Percentiles rank a stretch among this genome's conserved stretches.
Evolutionary conservation across 2,329 filamentous ascomycete genomes (phyloP).

Genomic region (Rhynchosporium agropyri): DNA sequence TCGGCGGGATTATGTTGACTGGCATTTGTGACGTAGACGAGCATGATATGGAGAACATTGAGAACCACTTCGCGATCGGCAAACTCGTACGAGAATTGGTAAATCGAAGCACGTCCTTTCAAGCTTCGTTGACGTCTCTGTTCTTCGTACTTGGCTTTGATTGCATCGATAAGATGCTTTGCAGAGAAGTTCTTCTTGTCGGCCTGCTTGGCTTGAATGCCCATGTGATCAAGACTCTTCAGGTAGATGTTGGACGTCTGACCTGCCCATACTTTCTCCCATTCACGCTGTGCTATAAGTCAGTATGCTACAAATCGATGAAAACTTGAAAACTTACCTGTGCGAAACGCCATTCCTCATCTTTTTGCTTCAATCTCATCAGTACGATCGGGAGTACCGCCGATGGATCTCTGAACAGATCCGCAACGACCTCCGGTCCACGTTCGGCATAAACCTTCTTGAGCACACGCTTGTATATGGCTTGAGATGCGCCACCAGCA

Average conservation of each 20-base stretch:
- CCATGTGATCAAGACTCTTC: constrained; percentile 96
- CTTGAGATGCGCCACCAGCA: constrained; percentile 89
- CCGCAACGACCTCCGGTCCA: constrained; percentile 81
- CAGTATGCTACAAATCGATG: constrained; percentile 15
- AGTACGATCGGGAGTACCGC: constrained; percentile 87
- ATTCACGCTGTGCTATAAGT: constrained; percentile 68
- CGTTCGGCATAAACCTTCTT: constrained; percentile 97
- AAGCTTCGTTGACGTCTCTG: constrained; percentile 72
- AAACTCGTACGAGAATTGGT: constrained; percentile 78
- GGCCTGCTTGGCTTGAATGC: constrained; percentile 80
- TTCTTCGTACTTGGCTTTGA: constrained; percentile 92
- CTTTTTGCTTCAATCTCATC: constrained; percentile 88
- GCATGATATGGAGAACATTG: constrained; percentile 63
- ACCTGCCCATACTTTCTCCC: constrained; percentile 98
- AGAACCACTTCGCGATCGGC: constrained; percentile 69
- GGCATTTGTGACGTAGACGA: constrained; percentile 67
- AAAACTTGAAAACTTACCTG: constrained; percentile 50
- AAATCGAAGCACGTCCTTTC: constrained; percentile 62
- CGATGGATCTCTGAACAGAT: constrained; percentile 83
- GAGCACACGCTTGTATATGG: constrained; percentile 94
- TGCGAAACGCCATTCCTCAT: constrained; percentile 96
- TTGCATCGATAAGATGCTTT: constrained; percentile 86
- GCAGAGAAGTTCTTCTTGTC: constrained; percentile 92
- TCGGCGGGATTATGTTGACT: constrained; percentile 72
- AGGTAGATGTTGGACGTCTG: constrained; percentile 95